Evolutionary conservation across 1,139 yeast species (phyloP).

Genomic region (Lodderomyces metapsilosis): DNA sequence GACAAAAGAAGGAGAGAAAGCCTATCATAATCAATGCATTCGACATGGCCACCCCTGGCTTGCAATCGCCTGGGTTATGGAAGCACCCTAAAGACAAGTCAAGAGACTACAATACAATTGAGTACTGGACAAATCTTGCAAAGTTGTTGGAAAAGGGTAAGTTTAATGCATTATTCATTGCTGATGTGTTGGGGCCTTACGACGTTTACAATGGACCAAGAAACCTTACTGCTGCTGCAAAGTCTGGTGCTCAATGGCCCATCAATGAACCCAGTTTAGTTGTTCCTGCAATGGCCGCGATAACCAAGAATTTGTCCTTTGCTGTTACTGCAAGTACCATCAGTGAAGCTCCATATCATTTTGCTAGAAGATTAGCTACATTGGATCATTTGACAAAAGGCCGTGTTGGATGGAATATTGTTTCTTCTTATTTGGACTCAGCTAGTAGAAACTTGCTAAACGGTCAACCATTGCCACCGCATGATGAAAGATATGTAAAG

Average conservation of each 20-base stretch:
- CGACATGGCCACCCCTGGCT: slow-evolving; percentile 36
- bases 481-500: slow-evolving; percentile 38
- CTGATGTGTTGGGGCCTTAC: slow-evolving; percentile 45
- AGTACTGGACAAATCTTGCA: slow-evolving; percentile 47
- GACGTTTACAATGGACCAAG: slow-evolving; percentile 41
- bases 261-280: slow-evolving; percentile 42
- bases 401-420: slow-evolving; percentile 47
- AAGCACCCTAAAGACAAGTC: slow-evolving; percentile 40
- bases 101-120: slow-evolving; percentile 32
- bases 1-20: slow-evolving; percentile 16
- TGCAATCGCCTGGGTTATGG: slow-evolving; percentile 41
- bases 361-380: slow-evolving; percentile 43
- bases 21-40: slow-evolving; percentile 38
- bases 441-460: slow-evolving; percentile 39
- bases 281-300: slow-evolving; percentile 41
- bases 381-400: slow-evolving; percentile 44
- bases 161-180: slow-evolving; percentile 43
- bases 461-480: slow-evolving; percentile 35
- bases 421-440: slow-evolving; percentile 39
- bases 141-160: slow-evolving; percentile 44
- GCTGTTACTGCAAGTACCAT: slow-evolving; percentile 44
- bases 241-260: slow-evolving; percentile 42
- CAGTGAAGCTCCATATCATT: slow-evolving; percentile 45
- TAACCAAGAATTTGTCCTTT: slow-evolving; percentile 37
- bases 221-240: slow-evolving; percentile 33